These are phyloP conservation scores for Arbutus unedo DNA, from an alignment of 148 eudicot species.

Conservation along the genomic window DNA sequence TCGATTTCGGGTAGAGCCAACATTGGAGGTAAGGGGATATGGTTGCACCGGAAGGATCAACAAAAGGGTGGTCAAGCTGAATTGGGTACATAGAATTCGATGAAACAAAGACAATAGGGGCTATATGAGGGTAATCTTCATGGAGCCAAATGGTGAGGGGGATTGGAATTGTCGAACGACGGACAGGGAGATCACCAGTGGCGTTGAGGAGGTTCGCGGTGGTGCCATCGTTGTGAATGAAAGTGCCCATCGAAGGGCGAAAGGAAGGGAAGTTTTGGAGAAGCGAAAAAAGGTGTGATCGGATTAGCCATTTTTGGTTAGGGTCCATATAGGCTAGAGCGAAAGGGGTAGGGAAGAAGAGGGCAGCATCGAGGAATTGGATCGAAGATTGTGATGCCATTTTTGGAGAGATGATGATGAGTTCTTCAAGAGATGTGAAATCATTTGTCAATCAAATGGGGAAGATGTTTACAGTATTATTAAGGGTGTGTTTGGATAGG, in stretches of 20 bases:
- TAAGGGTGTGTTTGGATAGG: too few species aligned
- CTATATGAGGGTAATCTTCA: conserved; percentile 37
- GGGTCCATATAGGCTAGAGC: conserved; percentile 43
- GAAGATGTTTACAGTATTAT: too few species aligned
- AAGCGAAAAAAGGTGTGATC: conserved; percentile 39
- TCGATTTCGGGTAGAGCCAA: conserved; percentile 31
- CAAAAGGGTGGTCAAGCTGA: conserved; percentile 29
- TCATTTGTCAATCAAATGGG: background rate
- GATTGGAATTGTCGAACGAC: conserved; percentile 20
- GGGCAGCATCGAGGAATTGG: conserved; percentile 34
- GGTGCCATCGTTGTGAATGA: conserved; percentile 42
- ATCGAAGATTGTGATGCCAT: conserved; percentile 35
- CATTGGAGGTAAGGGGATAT: conserved; percentile 22
- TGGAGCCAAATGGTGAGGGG: conserved; percentile 49
- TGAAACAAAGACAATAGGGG: conserved; percentile 37
- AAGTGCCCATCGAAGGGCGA: conserved; percentile 28
- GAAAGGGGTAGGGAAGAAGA: conserved; percentile 27
- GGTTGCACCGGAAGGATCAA: conserved; percentile 40
- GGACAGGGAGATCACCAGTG: conserved; percentile 30
- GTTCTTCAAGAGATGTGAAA: background rate
- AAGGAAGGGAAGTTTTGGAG: conserved; percentile 37
- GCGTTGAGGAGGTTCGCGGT: conserved; percentile 33
- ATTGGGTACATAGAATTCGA: conserved; percentile 18
- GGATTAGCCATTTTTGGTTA: conserved; percentile 43
- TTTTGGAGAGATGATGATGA: background rate